Percentiles rank a stretch among this genome's conserved stretches.
phyloP scores from a whole-genome alignment of 1,139 yeast species.

The Geotrichum phurueaensis region DNA sequence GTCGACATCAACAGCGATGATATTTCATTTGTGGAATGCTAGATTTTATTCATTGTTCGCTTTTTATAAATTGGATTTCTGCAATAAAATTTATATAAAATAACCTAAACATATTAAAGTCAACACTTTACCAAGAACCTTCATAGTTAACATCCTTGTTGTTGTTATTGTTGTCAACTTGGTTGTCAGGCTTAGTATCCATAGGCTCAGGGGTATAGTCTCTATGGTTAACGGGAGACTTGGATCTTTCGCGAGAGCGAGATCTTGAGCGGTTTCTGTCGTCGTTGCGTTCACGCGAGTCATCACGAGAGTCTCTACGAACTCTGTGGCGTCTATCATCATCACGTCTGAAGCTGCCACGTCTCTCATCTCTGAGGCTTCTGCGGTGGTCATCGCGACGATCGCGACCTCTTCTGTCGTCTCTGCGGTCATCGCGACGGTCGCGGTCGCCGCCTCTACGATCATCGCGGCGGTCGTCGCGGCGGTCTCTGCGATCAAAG shows the following conservation, averaged over 20 bases:
- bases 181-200: conserved; percentile 3
- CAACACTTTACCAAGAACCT: conserved; percentile 11
- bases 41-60: background rate
- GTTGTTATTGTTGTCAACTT: background rate
- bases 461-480: conserved; percentile 23
- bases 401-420: conserved; percentile 18
- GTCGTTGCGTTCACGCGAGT: conserved; percentile 16
- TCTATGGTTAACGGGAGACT: conserved; percentile 3
- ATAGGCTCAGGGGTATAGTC: conserved; percentile 9
- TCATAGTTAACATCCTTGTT: conserved; percentile 1
- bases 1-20: background rate
- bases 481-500: conserved; percentile 37
- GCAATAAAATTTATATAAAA: background rate
- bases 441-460: conserved; percentile 17
- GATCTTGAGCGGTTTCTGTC: conserved; percentile 7
- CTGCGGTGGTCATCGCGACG: conserved; percentile 16
- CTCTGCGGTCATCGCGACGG: conserved; percentile 20
- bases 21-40: background rate
- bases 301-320: conserved; percentile 16
- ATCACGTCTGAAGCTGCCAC: conserved; percentile 12
- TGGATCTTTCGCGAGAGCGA: conserved; percentile 12
- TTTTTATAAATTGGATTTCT: background rate
- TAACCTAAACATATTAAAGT: background rate
- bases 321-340: conserved; percentile 22
- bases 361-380: conserved; percentile 15